Percentiles rank a stretch among this genome's conserved stretches.
phyloP scores from a whole-genome alignment of 1,284 basidiomycete species.

The Sanghuangporus baumii region DNA sequence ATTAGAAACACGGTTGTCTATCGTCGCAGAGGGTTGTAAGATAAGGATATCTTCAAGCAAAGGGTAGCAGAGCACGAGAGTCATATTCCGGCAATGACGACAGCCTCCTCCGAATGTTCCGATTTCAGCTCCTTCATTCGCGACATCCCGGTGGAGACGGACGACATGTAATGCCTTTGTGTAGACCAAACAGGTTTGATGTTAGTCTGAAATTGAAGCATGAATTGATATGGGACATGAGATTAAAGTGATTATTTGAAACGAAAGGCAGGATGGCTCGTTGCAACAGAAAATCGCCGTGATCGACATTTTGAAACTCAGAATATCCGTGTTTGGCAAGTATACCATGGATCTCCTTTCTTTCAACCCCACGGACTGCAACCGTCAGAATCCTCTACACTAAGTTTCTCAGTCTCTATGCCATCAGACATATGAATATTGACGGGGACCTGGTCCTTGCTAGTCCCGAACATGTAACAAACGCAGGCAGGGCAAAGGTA shows the following conservation, averaged over 20 bases:
- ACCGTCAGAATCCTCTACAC: not conserved
- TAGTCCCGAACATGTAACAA: not conserved
- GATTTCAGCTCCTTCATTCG: no score
- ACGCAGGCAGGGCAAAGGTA: not conserved
- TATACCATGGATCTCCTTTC: no score
- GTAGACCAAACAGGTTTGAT: not conserved
- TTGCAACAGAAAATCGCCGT: not conserved
- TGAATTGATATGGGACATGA: not conserved
- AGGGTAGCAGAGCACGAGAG: not conserved
- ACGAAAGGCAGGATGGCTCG: not conserved
- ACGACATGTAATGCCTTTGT: no score
- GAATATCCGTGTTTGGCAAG: not conserved
- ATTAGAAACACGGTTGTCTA: no score
- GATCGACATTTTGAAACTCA: not conserved
- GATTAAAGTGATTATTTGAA: not conserved
- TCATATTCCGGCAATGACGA: not conserved
- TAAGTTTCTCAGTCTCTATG: not conserved
- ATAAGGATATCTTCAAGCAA: not conserved
- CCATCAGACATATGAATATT: constrained; percentile 2
- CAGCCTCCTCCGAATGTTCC: no score
- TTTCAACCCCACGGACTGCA: not conserved
- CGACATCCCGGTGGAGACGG: no score
- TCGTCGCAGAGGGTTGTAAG: not conserved
- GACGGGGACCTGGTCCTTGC: not conserved
- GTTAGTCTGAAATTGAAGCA: not conserved